These are phyloP conservation scores for Tulasnella sp. DNA, from an alignment of 768 basidiomycete species.

Conservation along the genomic window DNA sequence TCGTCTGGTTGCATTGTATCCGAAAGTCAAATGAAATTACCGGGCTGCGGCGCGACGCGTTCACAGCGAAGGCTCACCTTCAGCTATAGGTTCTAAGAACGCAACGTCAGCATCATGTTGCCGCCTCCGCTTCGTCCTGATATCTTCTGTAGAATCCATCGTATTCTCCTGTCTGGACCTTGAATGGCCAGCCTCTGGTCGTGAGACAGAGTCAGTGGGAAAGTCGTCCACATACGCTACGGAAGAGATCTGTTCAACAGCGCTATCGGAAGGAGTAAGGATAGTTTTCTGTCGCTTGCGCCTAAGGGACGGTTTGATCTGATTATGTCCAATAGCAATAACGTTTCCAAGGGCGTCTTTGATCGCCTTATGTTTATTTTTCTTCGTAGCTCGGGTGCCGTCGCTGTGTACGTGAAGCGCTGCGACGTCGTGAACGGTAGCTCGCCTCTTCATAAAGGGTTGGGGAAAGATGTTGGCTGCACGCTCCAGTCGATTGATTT, in stretches of 20 bases:
- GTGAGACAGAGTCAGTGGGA: constrained; percentile 28
- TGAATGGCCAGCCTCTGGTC: constrained; percentile 21
- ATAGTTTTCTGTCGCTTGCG: constrained; percentile 27
- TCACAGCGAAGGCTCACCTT: too few species aligned
- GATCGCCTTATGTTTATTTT: background rate
- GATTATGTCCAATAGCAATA: background rate
- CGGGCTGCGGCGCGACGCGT: too few species aligned
- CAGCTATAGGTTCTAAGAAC: too few species aligned
- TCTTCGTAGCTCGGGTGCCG: constrained; percentile 42
- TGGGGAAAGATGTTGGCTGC: background rate
- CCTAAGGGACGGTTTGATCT: constrained; percentile 15
- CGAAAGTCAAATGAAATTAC: too few species aligned
- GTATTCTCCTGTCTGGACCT: too few species aligned
- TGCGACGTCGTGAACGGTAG: constrained; percentile 54
- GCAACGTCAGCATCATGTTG: too few species aligned
- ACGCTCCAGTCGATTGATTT: too few species aligned
- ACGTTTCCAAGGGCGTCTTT: constrained; percentile 18
- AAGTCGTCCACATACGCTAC: constrained; percentile 19
- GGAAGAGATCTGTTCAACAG: too few species aligned
- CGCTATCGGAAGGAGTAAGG: constrained; percentile 17
- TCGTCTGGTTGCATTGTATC: too few species aligned
- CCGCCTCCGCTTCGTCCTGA: too few species aligned
- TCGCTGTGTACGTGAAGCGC: constrained; percentile 54
- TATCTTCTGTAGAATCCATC: too few species aligned
- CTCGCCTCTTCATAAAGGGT: constrained; percentile 27